Conservation (phyloP, 768 basidiomycete species). For the Psilocybe sp. region DNA sequence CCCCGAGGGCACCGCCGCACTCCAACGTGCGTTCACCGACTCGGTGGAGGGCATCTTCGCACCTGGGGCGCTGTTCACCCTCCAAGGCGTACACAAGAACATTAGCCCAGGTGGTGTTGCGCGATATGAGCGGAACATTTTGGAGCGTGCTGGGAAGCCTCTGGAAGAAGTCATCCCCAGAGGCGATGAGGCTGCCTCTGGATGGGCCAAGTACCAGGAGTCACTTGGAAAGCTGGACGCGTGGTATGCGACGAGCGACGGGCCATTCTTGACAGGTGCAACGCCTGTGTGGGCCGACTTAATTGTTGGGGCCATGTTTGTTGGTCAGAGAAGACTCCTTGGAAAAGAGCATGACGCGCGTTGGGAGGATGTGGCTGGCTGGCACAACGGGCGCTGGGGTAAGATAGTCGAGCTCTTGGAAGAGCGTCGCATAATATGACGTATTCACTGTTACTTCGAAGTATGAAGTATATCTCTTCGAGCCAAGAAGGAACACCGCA, state of each 20-base stretch:
- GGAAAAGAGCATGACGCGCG: constrained; percentile 34
- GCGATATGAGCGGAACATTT: constrained; percentile 36
- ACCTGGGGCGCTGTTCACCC: constrained; percentile 15
- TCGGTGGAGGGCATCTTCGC: constrained; percentile 14
- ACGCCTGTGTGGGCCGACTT: constrained; percentile 39
- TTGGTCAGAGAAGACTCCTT: constrained; percentile 28
- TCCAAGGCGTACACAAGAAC: constrained; percentile 14
- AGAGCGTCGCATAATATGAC: too few species aligned
- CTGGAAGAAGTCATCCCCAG: constrained; percentile 34
- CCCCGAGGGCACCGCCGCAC: constrained; percentile 27
- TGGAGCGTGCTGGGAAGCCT: constrained; percentile 27
- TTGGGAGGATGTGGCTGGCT: constrained; percentile 37
- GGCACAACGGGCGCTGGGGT: constrained; percentile 40
- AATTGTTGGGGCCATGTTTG: constrained; percentile 26
- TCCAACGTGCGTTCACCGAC: constrained; percentile 36
- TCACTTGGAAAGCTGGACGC: constrained; percentile 24
- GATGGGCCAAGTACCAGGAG: constrained; percentile 35
- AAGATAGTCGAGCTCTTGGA: constrained; percentile 16
- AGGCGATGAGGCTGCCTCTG: constrained; percentile 24
- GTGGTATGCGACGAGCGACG: constrained; percentile 28
- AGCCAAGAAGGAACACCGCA: too few species aligned
- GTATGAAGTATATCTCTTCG: too few species aligned
- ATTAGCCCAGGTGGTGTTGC: constrained; percentile 21
- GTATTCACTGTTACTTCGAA: too few species aligned
- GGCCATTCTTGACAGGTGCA: constrained; percentile 36